Evolutionary conservation across 2,329 filamentous ascomycete species (phyloP).

Genomic region (Emmonsiellopsis sp.): DNA sequence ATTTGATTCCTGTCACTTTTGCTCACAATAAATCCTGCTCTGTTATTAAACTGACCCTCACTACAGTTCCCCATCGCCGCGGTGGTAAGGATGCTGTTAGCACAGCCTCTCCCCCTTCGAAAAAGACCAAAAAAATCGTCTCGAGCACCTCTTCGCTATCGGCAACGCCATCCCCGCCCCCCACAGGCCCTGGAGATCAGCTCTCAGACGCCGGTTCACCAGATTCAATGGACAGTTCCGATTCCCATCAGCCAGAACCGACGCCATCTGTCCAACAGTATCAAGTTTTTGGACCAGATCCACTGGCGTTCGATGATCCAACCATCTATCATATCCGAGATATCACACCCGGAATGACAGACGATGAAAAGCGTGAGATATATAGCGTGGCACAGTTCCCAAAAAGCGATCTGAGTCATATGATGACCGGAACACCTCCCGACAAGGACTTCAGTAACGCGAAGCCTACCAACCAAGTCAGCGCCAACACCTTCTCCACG

Average conservation of each 20-base stretch:
- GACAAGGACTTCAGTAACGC: conserved; percentile 93
- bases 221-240: conserved; percentile 49
- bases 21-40: neutral
- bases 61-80: conserved; percentile 8
- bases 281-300: conserved; percentile 87
- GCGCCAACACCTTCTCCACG: conserved; percentile 82
- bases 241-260: conserved; percentile 50
- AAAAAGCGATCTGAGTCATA: conserved; percentile 64
- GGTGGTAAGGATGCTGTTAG: conserved; percentile 8
- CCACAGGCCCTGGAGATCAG: conserved; percentile 45
- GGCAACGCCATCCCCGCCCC: conserved; percentile 29
- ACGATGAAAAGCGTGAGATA: conserved; percentile 78
- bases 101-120: conserved; percentile 29
- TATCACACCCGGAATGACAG: conserved; percentile 63
- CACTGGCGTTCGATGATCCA: conserved; percentile 80
- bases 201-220: conserved; percentile 53
- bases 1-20: neutral
- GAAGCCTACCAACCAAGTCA: conserved; percentile 90
- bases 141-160: conserved; percentile 32
- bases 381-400: conserved; percentile 83
- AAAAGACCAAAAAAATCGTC: conserved; percentile 27
- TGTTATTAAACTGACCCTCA: neutral
- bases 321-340: conserved; percentile 88
- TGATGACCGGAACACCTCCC: conserved; percentile 80
- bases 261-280: conserved; percentile 58